Conservation (phyloP, 176 grass and related monocot genomes). For the Zoysia japonica region DNA sequence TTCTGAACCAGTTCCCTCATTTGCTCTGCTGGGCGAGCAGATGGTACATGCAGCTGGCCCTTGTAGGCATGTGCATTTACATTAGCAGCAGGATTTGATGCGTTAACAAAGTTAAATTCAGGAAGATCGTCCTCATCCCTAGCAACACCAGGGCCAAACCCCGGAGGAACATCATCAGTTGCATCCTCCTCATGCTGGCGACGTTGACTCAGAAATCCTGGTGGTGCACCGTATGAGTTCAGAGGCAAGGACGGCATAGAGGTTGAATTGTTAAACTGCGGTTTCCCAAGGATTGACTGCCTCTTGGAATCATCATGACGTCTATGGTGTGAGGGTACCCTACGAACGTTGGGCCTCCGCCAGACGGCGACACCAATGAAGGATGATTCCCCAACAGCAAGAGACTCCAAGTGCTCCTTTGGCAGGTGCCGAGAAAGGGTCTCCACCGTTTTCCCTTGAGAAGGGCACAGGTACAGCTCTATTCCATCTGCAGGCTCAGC, state of each 20-base stretch:
- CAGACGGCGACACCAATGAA: conserved; percentile 85
- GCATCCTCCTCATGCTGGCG: conserved; percentile 50
- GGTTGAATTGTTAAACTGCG: conserved; percentile 42
- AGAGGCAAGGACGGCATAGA: conserved; percentile 39
- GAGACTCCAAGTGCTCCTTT: conserved; percentile 64
- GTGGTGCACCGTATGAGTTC: conserved; percentile 22
- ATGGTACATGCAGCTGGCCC: conserved; percentile 39
- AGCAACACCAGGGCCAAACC: conserved; percentile 75
- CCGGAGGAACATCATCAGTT: conserved; percentile 85
- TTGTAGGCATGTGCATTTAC: conserved; percentile 51
- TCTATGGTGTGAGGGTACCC: conserved; percentile 51
- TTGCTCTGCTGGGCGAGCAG: conserved; percentile 54
- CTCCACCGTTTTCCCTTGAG: conserved; percentile 67
- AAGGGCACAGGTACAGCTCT: conserved; percentile 86
- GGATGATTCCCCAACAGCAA: conserved; percentile 38
- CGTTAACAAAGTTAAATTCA: conserved; percentile 67
- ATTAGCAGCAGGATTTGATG: conserved; percentile 55
- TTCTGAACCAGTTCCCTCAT: conserved; percentile 64
- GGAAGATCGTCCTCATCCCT: conserved; percentile 73
- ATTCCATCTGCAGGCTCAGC: conserved; percentile 81
- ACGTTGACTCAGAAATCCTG: conserved; percentile 43
- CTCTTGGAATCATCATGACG: conserved; percentile 51
- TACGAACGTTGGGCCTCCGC: conserved; percentile 67
- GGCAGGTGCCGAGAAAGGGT: conserved; percentile 62
- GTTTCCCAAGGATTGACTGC: conserved; percentile 58